A percentile compares a stretch with the other conserved stretches of the same genome.
phyloP scores from a whole-genome alignment of 1,284 basidiomycete genomes.

The Tilletiaria anomala region DNA sequence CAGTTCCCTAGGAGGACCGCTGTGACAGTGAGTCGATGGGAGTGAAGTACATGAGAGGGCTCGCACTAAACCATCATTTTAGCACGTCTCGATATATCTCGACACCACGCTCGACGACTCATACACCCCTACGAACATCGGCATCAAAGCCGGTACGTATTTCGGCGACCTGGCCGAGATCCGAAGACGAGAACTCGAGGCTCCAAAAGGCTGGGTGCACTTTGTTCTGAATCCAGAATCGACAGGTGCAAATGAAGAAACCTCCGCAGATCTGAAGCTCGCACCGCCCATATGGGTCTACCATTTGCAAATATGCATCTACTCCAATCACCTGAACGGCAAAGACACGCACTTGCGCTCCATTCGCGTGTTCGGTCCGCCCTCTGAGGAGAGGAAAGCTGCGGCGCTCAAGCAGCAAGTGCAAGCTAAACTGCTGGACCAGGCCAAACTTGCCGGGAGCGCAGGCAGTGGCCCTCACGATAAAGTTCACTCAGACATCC shows the following conservation, averaged over 20 bases:
- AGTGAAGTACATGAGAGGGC: not conserved
- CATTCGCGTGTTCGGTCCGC: constrained; percentile 65
- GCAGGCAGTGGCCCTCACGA: too few species aligned
- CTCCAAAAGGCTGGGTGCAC: constrained; percentile 88
- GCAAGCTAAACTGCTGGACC: too few species aligned
- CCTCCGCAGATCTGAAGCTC: not conserved
- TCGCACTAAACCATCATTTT: constrained; percentile 1
- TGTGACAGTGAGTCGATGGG: constrained; percentile 53
- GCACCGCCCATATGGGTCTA: constrained; percentile 62
- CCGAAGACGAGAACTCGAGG: constrained; percentile 51
- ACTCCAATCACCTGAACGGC: constrained; percentile 91
- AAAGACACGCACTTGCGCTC: constrained; percentile 97
- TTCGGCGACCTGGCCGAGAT: constrained; percentile 78
- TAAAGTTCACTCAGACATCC: too few species aligned
- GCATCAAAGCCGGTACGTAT: constrained; percentile 79
- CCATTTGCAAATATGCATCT: constrained; percentile 74
- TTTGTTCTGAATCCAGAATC: too few species aligned
- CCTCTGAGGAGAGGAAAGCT: too few species aligned
- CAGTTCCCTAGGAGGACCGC: constrained; percentile 82
- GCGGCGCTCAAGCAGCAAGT: too few species aligned
- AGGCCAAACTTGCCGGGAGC: too few species aligned
- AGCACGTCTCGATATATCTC: constrained; percentile 85
- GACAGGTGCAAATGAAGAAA: constrained; percentile 4
- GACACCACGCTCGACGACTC: constrained; percentile 82
- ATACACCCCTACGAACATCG: constrained; percentile 83